Evolutionary conservation across 108 stramenopile species (phyloP).

Genomic region (Epipyxis sp.): DNA sequence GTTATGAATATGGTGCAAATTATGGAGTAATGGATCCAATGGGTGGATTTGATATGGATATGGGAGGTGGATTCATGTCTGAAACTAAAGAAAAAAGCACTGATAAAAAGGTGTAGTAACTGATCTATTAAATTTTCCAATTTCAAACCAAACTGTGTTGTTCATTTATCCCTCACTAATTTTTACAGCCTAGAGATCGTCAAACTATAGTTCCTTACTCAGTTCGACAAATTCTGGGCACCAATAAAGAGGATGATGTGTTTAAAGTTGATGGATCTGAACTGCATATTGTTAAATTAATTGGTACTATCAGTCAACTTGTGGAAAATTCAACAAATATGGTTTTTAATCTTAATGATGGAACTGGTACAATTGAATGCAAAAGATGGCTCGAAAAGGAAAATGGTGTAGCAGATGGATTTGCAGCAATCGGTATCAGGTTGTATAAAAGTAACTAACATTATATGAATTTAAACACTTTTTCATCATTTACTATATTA

Average conservation of each 20-base stretch:
- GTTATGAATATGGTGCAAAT: conserved; percentile 10
- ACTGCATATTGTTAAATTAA: conserved; percentile 23
- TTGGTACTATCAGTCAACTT: conserved; percentile 16
- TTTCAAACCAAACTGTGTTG: not conserved
- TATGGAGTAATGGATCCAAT: conserved; percentile 6
- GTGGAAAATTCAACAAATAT: conserved; percentile 19
- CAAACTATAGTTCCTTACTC: conserved; percentile 34
- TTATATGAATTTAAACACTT: no score
- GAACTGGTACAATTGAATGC: conserved; percentile 26
- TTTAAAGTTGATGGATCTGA: conserved; percentile 24
- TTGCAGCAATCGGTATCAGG: no score
- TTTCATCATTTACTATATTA: no score
- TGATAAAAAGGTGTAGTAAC: conserved; percentile 9
- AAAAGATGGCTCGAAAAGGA: conserved; percentile 36
- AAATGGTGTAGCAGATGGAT: no score
- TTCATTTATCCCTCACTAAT: not conserved
- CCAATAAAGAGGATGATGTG: not conserved
- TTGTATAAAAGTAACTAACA: no score
- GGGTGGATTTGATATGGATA: conserved; percentile 32
- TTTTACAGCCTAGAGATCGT: conserved; percentile 13
- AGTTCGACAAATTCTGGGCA: conserved; percentile 23
- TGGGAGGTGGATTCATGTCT: conserved; percentile 38
- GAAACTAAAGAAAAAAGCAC: not conserved
- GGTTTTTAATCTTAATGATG: conserved; percentile 28
- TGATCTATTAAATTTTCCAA: not conserved